Base-by-base conservation (phyloP, 345 rosid species). In the Garcia nutans region DNA sequence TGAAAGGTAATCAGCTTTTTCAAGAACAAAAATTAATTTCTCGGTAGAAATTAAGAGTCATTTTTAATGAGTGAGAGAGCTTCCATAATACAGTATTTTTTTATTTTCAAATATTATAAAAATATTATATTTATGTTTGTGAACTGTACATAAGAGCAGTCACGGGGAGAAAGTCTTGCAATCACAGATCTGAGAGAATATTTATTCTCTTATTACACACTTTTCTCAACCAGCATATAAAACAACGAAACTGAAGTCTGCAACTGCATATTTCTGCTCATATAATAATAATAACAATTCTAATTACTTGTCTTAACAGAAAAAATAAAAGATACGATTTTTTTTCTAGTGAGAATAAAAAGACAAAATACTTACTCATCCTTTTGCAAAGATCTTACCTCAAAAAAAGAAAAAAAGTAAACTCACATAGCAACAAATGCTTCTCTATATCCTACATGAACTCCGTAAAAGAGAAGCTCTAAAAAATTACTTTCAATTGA, bases 161-260 rank as follows among this genome's bases (percentile, higher is more conserved):
- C 86, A 84, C 87, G 87, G 80, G 88, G 77, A 54, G 71, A 80
- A 80, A 63, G 67, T 68, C 79, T 77, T 60, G 41, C 59, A 23
- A 37, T 37, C 73, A 72, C 77, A 68, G 80, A 83, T 80, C 87
- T 67, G 84, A 81, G 77, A 78, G 90, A 85, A 83, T 73, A 84
- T 63, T 81, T 84, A 76, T 74, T 62, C 80, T 63, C 78, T 65
- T 67, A 44, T 22, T 37, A 37, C 7, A 12, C 57, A 47, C 71
- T 82, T 28, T 28, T 31, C 59, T 13, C 23, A 67, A n/a, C 78
- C 74, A 85, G 80, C 89, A 83, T 67, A 82, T 74, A 85, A 85
- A 81, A 85, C 87, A 86, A 86, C 77, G 78, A 78, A 82, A 88
- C 74, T 65, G 81, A 66, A 74, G 82, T 84, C 84, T 66, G 79